A percentile compares a stretch with the other conserved stretches of the same genome.
Conservation (phyloP, 208 protist species). For the Willaertia magna region DNA sequence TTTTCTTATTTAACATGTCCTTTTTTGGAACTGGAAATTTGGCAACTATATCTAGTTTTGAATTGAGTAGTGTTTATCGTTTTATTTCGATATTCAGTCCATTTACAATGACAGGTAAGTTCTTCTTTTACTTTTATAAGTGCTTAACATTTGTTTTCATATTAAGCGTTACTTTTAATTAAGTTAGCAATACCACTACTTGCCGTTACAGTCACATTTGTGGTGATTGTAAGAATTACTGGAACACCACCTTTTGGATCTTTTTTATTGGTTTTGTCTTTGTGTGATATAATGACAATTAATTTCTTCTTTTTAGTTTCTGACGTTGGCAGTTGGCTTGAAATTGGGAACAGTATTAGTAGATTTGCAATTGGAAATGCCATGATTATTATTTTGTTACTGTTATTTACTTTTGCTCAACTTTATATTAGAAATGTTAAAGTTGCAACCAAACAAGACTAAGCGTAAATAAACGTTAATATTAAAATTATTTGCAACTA, state of each 20-base stretch:
- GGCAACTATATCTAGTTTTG: slow-evolving; percentile 21
- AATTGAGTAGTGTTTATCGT: slow-evolving; percentile 16
- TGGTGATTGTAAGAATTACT: not conserved
- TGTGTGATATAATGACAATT: slow-evolving; percentile 16
- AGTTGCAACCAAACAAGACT: too few relatives aligned
- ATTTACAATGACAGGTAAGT: slow-evolving; percentile 17
- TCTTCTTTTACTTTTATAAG: too few relatives aligned
- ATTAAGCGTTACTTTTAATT: too few relatives aligned
- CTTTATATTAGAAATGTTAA: slow-evolving; percentile 10
- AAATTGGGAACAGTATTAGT: slow-evolving; percentile 25
- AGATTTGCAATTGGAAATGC: slow-evolving; percentile 21
- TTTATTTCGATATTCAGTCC: slow-evolving; percentile 22
- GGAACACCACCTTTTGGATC: not conserved
- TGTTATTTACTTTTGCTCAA: slow-evolving; percentile 14
- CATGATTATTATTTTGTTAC: slow-evolving; percentile 13
- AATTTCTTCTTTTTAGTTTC: slow-evolving; percentile 20
- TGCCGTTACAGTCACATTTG: not conserved
- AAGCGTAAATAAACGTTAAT: too few relatives aligned
- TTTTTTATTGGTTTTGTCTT: not conserved
- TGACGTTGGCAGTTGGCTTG: slow-evolving; percentile 19
- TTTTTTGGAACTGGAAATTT: slow-evolving; percentile 32
- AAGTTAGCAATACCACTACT: slow-evolving; percentile 23
- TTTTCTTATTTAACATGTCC: slow-evolving; percentile 19
- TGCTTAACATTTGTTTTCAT: too few relatives aligned
- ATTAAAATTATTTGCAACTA: too few relatives aligned